A percentile compares a stretch with the other conserved stretches of the same genome.
Conservation (phyloP, 768 basidiomycete species). For the Leccinum rimulosum region DNA sequence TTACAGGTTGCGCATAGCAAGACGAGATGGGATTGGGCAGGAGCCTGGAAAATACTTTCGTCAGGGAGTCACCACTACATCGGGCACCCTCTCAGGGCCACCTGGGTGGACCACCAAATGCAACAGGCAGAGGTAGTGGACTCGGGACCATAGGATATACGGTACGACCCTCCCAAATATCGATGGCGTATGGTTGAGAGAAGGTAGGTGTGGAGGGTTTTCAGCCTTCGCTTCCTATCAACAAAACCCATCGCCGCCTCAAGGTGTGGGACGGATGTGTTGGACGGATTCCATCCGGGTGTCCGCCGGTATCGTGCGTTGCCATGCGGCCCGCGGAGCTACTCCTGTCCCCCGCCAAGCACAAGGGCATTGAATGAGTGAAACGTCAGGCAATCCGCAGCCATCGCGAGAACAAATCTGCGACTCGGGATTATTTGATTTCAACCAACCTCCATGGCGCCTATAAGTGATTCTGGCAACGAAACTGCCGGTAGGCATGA, state of each 20-base stretch:
- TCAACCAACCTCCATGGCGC: too few relatives aligned
- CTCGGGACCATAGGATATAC: neutral
- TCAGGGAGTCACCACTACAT: neutral
- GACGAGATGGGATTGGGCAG: neutral
- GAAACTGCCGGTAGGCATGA: neutral
- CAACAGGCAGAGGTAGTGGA: neutral
- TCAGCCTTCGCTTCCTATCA: neutral
- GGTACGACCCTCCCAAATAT: neutral
- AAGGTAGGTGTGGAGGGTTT: neutral
- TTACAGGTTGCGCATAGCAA: too few relatives aligned
- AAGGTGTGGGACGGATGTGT: neutral
- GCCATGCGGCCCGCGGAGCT: neutral
- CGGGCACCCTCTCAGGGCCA: neutral
- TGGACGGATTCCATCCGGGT: neutral
- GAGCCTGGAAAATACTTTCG: neutral
- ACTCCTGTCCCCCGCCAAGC: neutral
- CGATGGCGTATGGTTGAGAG: neutral
- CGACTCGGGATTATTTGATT: neutral
- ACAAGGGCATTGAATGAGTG: neutral
- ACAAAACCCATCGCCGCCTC: neutral
- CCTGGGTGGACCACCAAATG: neutral
- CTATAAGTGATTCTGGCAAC: neutral
- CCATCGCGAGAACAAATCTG: neutral
- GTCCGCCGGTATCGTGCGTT: neutral
- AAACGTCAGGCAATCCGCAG: neutral